These are phyloP conservation scores for Hemileccinum rubropunctum DNA, from an alignment of 768 basidiomycete genomes.

Conservation along the genomic window DNA sequence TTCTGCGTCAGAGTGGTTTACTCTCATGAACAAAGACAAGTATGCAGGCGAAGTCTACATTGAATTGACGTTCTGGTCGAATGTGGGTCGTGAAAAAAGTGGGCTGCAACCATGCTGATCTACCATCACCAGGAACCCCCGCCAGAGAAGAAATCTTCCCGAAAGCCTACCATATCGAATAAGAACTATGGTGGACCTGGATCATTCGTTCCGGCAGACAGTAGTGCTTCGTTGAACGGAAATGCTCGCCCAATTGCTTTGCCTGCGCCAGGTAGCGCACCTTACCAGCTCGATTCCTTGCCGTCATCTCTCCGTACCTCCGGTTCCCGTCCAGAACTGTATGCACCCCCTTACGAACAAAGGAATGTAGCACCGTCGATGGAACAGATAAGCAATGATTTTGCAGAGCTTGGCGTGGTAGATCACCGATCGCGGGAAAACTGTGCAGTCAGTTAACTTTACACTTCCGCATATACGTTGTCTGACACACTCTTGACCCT, in stretches of 20 bases:
- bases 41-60: conserved; percentile 96
- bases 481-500: conserved; percentile 29
- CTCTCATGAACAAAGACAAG: conserved; percentile 83
- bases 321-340: conserved; percentile 64
- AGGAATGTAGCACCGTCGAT: conserved; percentile 39
- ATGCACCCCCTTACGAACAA: conserved; percentile 72
- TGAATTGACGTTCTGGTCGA: conserved; percentile 96
- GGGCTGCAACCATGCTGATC: conserved; percentile 4
- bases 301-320: conserved; percentile 64
- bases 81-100: conserved; percentile 46
- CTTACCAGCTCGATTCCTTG: conserved; percentile 45
- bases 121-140: conserved; percentile 58
- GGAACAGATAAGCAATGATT: conserved; percentile 59
- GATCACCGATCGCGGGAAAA: conserved; percentile 53
- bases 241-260: conserved; percentile 9
- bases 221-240: conserved; percentile 24
- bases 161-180: conserved; percentile 48
- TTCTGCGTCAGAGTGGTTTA: conserved; percentile 81
- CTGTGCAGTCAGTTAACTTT: conserved; percentile 47
- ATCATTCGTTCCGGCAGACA: conserved; percentile 59
- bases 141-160: conserved; percentile 63
- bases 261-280: conserved; percentile 27
- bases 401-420: conserved; percentile 61
- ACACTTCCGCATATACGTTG: background rate
- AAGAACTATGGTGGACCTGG: conserved; percentile 80